Base-by-base conservation (phyloP, 495 filamentous ascomycete species). In the Aspergillus kassunensis region DNA sequence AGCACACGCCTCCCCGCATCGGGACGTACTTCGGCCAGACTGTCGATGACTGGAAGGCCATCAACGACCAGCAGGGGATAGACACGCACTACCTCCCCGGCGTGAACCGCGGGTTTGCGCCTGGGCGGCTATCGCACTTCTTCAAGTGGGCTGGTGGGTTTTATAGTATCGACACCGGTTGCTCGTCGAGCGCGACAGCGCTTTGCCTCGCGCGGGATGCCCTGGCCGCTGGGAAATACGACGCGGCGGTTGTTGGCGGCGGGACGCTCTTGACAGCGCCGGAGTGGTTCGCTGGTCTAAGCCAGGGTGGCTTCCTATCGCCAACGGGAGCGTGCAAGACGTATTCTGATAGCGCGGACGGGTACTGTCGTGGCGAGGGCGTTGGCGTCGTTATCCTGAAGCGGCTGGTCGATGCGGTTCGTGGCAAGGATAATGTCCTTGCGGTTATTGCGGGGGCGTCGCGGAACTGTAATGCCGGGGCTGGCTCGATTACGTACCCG, bases 401-500 rank as follows among this genome's bases (percentile, higher is more conserved):
- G 27, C 25, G 48, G 5, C 39, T 51, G 0, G 37, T 31, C 9
- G 48, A 51, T 11, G 48, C 48, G 8, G 4, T 43, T 19, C 27
- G 21, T 0, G 39, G 33, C 27, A 51, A 51, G 5, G 48, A 51
- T 18, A 51, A 51, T 24, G 29, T 51, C 16, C 27, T 51, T 15
- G 37, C 37, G 4, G 37, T 51, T 10, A 43, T 51, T 33, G 47
- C 65, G 3, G 60, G 51, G 6, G 54, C 65, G 1, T 53, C 30
- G 8, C 74, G 65, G 0, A 77, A 75, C 45, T 69, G 73, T 47
- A 70, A 62, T 0, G 69, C 66, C 0, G 53, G 68, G 42, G 74
- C 80, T 0, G 37, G 49, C 2, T 68, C 61, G 0, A 70, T 72
- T 19, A 78, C 74, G 8, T 63, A 61, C 20, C 77, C 80, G 0